Evolutionary conservation across 2,329 filamentous ascomycete species (phyloP), one percentile per base, ranked within the genome.

Genomic region (Colletotrichum theobromicola): DNA sequence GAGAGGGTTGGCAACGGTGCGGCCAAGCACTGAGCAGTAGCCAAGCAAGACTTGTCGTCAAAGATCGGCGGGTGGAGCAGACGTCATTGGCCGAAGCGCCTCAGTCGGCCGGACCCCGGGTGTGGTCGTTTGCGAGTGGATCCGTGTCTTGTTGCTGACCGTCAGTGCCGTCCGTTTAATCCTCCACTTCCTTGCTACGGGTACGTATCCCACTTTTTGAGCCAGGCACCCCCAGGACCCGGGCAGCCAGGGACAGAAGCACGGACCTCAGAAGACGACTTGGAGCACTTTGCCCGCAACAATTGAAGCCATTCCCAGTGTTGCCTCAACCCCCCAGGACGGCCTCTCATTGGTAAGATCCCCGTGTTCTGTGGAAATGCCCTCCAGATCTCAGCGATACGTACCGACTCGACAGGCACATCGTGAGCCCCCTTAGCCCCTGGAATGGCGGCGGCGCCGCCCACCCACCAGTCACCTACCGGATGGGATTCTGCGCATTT

Each of bases 21-120:
- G 60, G 37, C 67, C 69, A 72, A 68, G 62, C 58, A 28, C 32
- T 8, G 21, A 55, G 61, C 57, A 60, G 57, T 21, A 58, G 35
- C 58, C 58, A 74, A 75, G 73, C 70, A 75, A 68, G 64, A 65
- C 73, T 66, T 74, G 73, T 75, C 73, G 70, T 75, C 73, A 74
- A 74, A 74, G 70, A 75, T 75, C 73, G 61, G 70, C 73, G 58
- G 64, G 64, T 53, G 50, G 60, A 61, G 37, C 70, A 74, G 70
- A 74, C 70, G 73, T 75, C 73, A 75, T 75, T 75, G 73, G 73
- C 65, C 73, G 73, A 69, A 74, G 73, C 60, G 70, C 30, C 64
- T 30, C 24, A 58, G 70, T 70, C 70, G 65, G 63, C 70, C 64
- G 73, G 70, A 75, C 73, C 70, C 70, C 70, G 64, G 65, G 70